These are phyloP conservation scores for Geotrichum phurueaensis DNA, from an alignment of 1,139 yeast genomes.

Conservation along the genomic window DNA sequence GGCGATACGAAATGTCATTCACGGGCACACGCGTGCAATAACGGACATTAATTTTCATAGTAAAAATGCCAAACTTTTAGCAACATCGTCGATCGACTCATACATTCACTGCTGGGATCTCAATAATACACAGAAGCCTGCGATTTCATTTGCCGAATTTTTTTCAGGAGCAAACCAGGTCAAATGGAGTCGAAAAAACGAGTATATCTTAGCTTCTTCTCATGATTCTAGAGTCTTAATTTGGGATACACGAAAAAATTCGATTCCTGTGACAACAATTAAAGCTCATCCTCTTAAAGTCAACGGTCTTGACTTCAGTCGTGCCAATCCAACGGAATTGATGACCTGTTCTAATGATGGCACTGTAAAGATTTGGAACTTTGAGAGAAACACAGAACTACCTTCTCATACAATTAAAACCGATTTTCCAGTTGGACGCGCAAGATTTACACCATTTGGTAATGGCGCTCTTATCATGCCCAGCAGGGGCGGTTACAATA, in stretches of 20 bases:
- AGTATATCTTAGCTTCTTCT: constrained; percentile 72
- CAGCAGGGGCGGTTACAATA: constrained; percentile 73
- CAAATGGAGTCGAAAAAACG: constrained; percentile 79
- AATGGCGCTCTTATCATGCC: constrained; percentile 91
- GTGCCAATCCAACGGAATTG: constrained; percentile 51
- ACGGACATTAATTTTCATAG: constrained; percentile 94
- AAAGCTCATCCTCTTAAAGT: constrained; percentile 76
- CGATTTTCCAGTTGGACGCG: constrained; percentile 81
- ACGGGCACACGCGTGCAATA: constrained; percentile 86
- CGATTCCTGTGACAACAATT: constrained; percentile 62
- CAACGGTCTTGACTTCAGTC: constrained; percentile 79
- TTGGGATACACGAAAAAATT: constrained; percentile 87
- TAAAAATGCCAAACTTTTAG: constrained; percentile 76
- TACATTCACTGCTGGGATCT: constrained; percentile 87
- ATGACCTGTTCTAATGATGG: constrained; percentile 83
- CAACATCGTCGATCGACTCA: constrained; percentile 90
- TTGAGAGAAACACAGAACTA: constrained; percentile 31
- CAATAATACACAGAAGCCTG: constrained; percentile 68
- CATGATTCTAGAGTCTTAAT: constrained; percentile 75
- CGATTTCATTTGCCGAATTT: constrained; percentile 83
- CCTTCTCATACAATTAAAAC: constrained; percentile 63
- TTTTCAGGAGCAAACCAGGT: constrained; percentile 92
- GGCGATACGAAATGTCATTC: constrained; percentile 82
- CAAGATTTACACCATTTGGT: constrained; percentile 86
- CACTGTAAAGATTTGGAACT: constrained; percentile 84